A percentile compares a stretch with the other conserved stretches of the same genome.
Conservation (phyloP, 352 stramenopile genomes). For the Pythium diclinum region DNA sequence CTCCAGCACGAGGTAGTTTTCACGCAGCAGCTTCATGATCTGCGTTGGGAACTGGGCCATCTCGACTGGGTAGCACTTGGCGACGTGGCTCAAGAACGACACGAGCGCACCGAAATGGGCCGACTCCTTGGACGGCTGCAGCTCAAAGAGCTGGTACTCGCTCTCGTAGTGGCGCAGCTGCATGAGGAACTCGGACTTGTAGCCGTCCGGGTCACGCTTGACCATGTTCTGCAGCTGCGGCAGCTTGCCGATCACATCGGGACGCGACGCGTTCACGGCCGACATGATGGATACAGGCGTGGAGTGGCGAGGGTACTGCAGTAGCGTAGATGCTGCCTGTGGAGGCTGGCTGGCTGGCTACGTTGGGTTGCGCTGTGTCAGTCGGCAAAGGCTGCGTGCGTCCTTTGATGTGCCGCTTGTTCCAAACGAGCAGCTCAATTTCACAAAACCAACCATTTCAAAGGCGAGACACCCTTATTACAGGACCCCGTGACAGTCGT, state of each 20-base stretch:
- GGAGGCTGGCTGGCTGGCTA: conserved; percentile 2
- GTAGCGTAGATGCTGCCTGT: not conserved
- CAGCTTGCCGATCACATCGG: conserved; percentile 89
- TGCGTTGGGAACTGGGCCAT: conserved; percentile 87
- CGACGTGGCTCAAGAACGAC: conserved; percentile 94
- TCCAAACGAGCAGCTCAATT: conserved; percentile 8
- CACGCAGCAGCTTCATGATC: conserved; percentile 91
- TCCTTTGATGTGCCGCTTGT: conserved; percentile 25
- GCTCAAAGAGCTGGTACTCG: conserved; percentile 94
- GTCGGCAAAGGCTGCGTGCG: conserved; percentile 4
- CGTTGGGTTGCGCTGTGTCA: not conserved
- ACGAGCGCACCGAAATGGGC: conserved; percentile 94
- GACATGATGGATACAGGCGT: conserved; percentile 34
- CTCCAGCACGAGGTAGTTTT: conserved; percentile 88
- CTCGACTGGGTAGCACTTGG: conserved; percentile 86
- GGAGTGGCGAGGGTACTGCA: not conserved
- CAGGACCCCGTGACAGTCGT: conserved; percentile 1
- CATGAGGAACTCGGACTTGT: conserved; percentile 97
- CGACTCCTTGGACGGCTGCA: conserved; percentile 90
- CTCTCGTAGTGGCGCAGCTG: conserved; percentile 95
- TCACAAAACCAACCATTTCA: conserved; percentile 31
- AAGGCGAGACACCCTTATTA: conserved; percentile 16
- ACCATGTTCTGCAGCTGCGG: conserved; percentile 98
- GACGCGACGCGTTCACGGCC: conserved; percentile 70
- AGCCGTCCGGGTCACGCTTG: conserved; percentile 95